Conservation (phyloP, 208 protist genomes). For the Leishmania aethiopica region DNA sequence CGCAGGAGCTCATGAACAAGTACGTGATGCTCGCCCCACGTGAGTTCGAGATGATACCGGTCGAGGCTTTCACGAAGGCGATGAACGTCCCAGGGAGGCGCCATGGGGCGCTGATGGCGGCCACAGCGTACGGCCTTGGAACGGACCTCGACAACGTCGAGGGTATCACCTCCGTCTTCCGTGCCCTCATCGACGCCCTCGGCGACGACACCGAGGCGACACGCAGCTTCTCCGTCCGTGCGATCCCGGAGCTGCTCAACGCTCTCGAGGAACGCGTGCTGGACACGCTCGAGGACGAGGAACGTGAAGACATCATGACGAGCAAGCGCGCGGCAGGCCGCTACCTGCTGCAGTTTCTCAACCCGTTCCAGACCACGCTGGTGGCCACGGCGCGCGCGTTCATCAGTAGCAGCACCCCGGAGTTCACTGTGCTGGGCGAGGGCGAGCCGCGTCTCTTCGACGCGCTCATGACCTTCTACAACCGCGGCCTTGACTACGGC, state of each 20-base stretch:
- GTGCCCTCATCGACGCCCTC: conserved; percentile 69
- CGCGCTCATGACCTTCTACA: conserved; percentile 85
- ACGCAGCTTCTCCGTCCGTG: conserved; percentile 50
- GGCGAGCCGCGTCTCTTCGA: conserved; percentile 86
- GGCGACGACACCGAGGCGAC: conserved; percentile 57
- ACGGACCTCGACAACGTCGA: conserved; percentile 71
- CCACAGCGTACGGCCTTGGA: conserved; percentile 70
- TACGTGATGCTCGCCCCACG: conserved; percentile 53
- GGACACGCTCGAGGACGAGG: conserved; percentile 67
- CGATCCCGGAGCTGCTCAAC: conserved; percentile 64
- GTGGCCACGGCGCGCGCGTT: conserved; percentile 63
- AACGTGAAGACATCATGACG: conserved; percentile 74
- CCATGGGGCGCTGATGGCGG: conserved; percentile 70
- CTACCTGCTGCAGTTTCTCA: conserved; percentile 85
- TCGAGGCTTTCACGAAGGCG: conserved; percentile 69
- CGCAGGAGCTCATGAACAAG: conserved; percentile 58
- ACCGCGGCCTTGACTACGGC: conserved; percentile 89
- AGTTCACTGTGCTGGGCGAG: conserved; percentile 75
- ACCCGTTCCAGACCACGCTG: conserved; percentile 71
- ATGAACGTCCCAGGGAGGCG: conserved; percentile 64
- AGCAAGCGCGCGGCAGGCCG: conserved; percentile 80
- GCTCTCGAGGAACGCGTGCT: conserved; percentile 73
- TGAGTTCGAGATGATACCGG: conserved; percentile 57
- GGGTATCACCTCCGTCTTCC: conserved; percentile 66
- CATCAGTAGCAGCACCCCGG: conserved; percentile 47